Conservation (phyloP, 2,329 filamentous ascomycete species). For the Penicillium rolfsii region DNA sequence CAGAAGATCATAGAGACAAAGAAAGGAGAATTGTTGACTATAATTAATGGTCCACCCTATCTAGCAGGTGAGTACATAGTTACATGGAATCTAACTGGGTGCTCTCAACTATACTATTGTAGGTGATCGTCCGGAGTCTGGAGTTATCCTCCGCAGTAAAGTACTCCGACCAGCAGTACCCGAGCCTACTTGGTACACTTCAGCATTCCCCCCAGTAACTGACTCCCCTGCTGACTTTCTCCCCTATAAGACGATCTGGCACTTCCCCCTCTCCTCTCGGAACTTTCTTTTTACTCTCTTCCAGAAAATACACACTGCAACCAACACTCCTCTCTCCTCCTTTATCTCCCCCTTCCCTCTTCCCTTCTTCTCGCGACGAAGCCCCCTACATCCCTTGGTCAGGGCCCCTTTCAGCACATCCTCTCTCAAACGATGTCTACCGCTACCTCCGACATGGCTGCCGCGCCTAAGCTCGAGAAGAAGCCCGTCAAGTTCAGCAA, state of each 20-base stretch:
- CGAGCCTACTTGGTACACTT: conserved; percentile 20
- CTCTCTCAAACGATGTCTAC: conserved; percentile 58
- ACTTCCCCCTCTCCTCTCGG: conserved; percentile 17
- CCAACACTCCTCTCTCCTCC: conserved; percentile 24
- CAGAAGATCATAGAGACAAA: not conserved
- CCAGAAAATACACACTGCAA: conserved; percentile 10
- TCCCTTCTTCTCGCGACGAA: conserved; percentile 67
- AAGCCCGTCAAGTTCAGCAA: conserved; percentile 99
- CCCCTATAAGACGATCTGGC: conserved; percentile 29
- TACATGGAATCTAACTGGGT: not conserved
- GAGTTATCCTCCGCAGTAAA: not conserved
- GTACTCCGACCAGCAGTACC: not conserved
- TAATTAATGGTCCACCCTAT: not conserved
- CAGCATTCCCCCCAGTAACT: conserved; percentile 3
- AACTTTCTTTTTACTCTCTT: conserved; percentile 23
- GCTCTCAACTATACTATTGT: not conserved
- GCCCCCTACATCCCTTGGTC: conserved; percentile 94
- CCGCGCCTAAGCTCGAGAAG: conserved; percentile 77
- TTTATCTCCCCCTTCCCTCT: conserved; percentile 29
- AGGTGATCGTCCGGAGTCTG: conserved; percentile 1
- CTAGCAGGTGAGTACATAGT: not conserved
- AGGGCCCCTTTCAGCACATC: conserved; percentile 72
- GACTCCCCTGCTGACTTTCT: conserved; percentile 13
- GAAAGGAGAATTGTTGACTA: not conserved
- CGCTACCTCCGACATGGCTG: conserved; percentile 53